Base-by-base conservation (phyloP, 352 stramenopile species). In the Salisapilia sapeloensis region DNA sequence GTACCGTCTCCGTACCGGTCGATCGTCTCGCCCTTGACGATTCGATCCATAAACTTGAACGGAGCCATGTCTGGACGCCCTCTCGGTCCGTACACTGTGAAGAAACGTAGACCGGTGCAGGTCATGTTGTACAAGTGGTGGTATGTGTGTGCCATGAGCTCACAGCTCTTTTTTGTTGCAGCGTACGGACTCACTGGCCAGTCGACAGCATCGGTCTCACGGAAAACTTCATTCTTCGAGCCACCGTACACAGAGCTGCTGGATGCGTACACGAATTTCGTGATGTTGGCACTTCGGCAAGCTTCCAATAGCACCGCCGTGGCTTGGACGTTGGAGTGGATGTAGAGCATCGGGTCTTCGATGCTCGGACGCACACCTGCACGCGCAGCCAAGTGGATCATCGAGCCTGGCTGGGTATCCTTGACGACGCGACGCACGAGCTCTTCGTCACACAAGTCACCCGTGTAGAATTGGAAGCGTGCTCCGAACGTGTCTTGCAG, bases 31-130 rank as follows among this genome's bases (percentile, higher is more conserved):
- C 82, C 94, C 13, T 74, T 60, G 12, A 64, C 83, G 13, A 98
- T 86, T 23, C 83, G 61, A 53, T 98, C 84, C 60, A 98, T 96
- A 43, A 98, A 99, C 71, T 97, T 97, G 70, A 96, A 98, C 22
- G 93, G 90, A 7, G 94, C 93, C 94, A 99, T 99, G 53, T 99
- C 95, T 9, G 94, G 94, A 24, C 95, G 64, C 9, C 94, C 94
- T 12, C 90, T 60, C 10, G 84, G 83, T 2, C 95, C 95, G 48
- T 98, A 99, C 0, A 99, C 95, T 8, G 95, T 99, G 59, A 99
- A 99, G 57, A 99, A 99, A 14, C 93, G 85, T 35, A 99, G 59
- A 2, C 86, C 94, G 35, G 95, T 93, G 7, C 82, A 74, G 29
- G 95, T 85, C 33, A 98, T 58, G 16, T 85, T 64, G 71, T 98